Conservation (phyloP, 371 early-diverging fungal genomes). For the Coemansia sp. region DNA sequence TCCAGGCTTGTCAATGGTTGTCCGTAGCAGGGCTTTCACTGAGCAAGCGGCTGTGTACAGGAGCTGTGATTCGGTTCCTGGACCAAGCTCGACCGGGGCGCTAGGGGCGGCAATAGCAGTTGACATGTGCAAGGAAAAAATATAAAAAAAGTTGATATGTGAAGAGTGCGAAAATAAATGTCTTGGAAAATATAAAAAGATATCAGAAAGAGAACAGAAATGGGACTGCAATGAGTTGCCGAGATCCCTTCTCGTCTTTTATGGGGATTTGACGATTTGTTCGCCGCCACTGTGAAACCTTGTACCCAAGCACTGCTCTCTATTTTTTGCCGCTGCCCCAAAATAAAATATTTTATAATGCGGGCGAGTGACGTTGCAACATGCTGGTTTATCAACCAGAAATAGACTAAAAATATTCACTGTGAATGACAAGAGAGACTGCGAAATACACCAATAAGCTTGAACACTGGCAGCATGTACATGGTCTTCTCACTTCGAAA, state of each 20-base stretch:
- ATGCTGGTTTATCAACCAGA: too few species aligned
- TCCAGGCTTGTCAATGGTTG: background rate
- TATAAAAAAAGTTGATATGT: background rate
- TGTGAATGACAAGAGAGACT: background rate
- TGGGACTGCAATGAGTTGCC: background rate
- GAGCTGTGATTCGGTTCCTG: slow-evolving; percentile 18
- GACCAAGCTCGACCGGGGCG: background rate
- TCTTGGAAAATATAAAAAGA: background rate
- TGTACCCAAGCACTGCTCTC: background rate
- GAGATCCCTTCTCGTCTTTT: too few species aligned
- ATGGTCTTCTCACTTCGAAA: slow-evolving; percentile 4
- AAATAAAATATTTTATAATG: slow-evolving; percentile 1
- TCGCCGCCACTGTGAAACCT: background rate
- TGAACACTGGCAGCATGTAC: background rate
- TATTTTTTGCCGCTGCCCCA: background rate
- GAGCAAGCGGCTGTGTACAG: slow-evolving; percentile 36
- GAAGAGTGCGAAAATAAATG: background rate
- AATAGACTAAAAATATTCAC: background rate
- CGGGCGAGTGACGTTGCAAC: background rate
- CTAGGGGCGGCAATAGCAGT: background rate
- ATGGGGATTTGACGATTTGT: background rate
- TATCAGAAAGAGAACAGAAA: background rate
- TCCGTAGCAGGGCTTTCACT: slow-evolving; percentile 36
- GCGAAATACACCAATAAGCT: background rate
- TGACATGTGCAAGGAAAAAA: background rate